Base-by-base conservation (phyloP, 164 flowering plant species). In the Houttuynia cordata region DNA sequence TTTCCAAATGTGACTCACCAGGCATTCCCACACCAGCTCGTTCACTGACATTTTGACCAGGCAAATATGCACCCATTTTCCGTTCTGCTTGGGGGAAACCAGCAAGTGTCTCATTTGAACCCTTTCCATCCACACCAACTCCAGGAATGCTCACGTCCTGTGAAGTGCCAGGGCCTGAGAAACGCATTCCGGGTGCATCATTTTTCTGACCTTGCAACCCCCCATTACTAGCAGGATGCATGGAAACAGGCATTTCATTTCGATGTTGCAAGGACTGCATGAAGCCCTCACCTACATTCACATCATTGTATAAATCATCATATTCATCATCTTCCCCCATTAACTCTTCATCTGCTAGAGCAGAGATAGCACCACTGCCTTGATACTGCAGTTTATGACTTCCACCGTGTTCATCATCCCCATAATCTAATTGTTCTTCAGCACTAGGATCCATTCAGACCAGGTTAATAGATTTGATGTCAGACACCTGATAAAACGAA, bases 351-450 rank as follows among this genome's bases (percentile, higher is more conserved):
- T 84, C 91, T 51, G 83, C 84, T 50, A 84, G 81, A 8, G 91
- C 91, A 60, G 87, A 67, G 60, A 91, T 91, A 5, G 96, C 77
- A 71, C 86, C 97, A 66, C 79, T 63, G 22, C 88, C 85, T 51
- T 82, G 91, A 79, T 74, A 80, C 63, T 78, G 91, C 74, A 73
- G 52, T 73, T 79, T 86, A 41, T 74, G 87, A 66, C 72, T 66
- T 34, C 81, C 83, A 49, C 81, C 86, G 59, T 79, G 81, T 62
- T 82, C 91, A 67, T 82, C 96, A 10, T 86, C 88, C 8, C 73
- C 93, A 66, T 74, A 88, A 71, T 87, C 91, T 66, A 88, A 64
- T 65, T 85, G 89, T 67, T 88, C 91, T 66, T 82, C 91, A 39
- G 69, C 78, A 78, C 68, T 71, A 20, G 81, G 81, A 68, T 85